phyloP scores from a whole-genome alignment of 495 filamentous ascomycete genomes.

The Neurospora sp. region DNA sequence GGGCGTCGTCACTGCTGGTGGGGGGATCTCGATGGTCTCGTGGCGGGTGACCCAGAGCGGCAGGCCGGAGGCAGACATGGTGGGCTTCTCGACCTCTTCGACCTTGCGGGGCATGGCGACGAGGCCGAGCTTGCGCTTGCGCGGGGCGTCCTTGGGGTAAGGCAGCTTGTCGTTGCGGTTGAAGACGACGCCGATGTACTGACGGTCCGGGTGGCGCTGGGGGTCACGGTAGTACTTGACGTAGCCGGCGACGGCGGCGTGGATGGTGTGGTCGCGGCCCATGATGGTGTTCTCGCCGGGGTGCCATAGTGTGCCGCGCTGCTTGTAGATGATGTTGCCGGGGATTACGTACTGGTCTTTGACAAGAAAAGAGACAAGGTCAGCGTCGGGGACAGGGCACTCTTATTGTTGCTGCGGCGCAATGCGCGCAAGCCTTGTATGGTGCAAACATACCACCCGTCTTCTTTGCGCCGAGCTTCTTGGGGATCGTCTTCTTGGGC shows the following conservation, averaged over 20 bases:
- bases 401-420: background rate
- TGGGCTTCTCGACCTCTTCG: conserved; percentile 11
- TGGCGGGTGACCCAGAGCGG: conserved; percentile 31
- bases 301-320: conserved; percentile 90
- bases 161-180: conserved; percentile 65
- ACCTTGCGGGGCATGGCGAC: conserved; percentile 34
- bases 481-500: conserved; percentile 78
- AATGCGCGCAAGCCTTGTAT: background rate
- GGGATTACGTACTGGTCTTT: conserved; percentile 80
- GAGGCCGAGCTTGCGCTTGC: conserved; percentile 63
- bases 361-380: background rate
- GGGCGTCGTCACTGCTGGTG: background rate
- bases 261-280: conserved; percentile 97
- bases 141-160: conserved; percentile 54
- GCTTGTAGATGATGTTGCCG: conserved; percentile 96
- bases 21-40: conserved; percentile 16
- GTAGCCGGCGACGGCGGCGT: conserved; percentile 70
- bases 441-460: conserved; percentile 51
- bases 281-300: conserved; percentile 88
- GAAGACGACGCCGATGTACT: conserved; percentile 89
- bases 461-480: conserved; percentile 92
- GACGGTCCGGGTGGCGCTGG: conserved; percentile 60
- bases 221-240: conserved; percentile 95
- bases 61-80: conserved; percentile 32
- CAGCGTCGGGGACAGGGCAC: background rate